Conservation (phyloP, 495 filamentous ascomycete species). For the Annulohypoxylon nitens region DNA sequence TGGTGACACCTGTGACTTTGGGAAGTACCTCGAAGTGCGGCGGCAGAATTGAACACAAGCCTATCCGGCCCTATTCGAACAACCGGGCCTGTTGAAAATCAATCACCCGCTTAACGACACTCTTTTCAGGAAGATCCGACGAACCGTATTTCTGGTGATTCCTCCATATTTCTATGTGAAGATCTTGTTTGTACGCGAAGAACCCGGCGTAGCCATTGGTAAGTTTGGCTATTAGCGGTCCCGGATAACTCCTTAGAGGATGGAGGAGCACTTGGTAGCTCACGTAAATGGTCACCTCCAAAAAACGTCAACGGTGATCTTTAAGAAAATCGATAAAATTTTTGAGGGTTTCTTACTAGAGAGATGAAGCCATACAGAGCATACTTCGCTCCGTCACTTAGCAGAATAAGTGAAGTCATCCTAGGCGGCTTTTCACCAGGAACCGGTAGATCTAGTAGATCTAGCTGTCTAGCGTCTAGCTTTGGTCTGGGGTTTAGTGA, state of each 20-base stretch:
- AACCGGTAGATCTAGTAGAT: neutral
- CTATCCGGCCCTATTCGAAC: constrained; percentile 43
- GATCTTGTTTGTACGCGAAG: constrained; percentile 20
- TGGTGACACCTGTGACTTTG: neutral
- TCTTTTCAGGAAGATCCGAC: neutral
- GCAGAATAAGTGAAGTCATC: constrained; percentile 1
- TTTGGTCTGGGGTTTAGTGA: neutral
- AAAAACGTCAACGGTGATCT: neutral
- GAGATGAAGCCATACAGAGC: constrained; percentile 3
- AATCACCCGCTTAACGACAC: neutral
- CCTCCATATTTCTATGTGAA: constrained; percentile 27
- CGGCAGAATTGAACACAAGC: constrained; percentile 42
- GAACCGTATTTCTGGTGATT: constrained; percentile 29
- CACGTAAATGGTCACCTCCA: constrained; percentile 13
- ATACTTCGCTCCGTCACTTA: constrained; percentile 2
- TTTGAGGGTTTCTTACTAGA: neutral
- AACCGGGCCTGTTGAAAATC: constrained; percentile 33
- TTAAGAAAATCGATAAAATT: neutral
- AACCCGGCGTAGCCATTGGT: constrained; percentile 25
- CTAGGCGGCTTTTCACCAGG: neutral
- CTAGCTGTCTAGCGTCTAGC: neutral
- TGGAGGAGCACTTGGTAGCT: constrained; percentile 45
- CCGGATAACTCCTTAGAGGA: constrained; percentile 51
- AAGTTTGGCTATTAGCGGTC: constrained; percentile 49
- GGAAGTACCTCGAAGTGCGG: constrained; percentile 41